These are phyloP conservation scores for Eimeria falciformis DNA, from an alignment of 169 alveolate genomes.

Conservation along the genomic window DNA sequence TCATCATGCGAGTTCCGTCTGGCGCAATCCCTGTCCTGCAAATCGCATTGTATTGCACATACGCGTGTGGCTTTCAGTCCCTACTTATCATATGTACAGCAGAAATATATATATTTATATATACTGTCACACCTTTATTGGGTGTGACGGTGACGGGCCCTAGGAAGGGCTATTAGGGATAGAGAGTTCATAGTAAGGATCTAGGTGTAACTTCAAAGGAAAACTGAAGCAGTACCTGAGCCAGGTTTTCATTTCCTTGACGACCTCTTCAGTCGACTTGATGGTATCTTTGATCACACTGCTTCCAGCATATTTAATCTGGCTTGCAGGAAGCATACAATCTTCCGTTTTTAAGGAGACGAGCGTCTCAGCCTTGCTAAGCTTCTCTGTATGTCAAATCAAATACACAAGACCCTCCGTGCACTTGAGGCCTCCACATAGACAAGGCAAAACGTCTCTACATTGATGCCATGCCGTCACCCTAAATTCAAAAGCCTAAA, in stretches of 20 bases:
- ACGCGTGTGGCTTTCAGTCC: no score
- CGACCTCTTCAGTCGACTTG: conserved; percentile 72
- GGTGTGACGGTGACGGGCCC: no score
- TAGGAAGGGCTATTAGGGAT: no score
- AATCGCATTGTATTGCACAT: no score
- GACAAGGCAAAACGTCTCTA: no score
- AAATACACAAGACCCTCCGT: no score
- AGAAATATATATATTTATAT: no score
- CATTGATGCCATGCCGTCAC: no score
- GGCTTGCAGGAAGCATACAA: background rate
- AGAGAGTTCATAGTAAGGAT: background rate
- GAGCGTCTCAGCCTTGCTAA: background rate
- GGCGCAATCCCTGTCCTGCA: conserved; percentile 83
- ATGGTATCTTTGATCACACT: conserved; percentile 18
- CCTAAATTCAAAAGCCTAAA: no score
- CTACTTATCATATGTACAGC: no score
- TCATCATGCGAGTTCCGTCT: conserved; percentile 84
- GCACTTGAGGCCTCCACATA: no score
- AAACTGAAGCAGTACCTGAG: conserved; percentile 26
- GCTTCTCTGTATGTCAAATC: background rate
- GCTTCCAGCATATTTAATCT: conserved; percentile 49
- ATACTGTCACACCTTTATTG: no score
- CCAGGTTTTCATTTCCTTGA: conserved; percentile 75
- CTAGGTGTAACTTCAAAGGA: background rate
- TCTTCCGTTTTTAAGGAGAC: background rate